Percentiles rank a stretch among this genome's conserved stretches.
These are phyloP conservation scores for Calendula officinalis DNA, from an alignment of 129 eudicot species.

Conservation along the genomic window DNA sequence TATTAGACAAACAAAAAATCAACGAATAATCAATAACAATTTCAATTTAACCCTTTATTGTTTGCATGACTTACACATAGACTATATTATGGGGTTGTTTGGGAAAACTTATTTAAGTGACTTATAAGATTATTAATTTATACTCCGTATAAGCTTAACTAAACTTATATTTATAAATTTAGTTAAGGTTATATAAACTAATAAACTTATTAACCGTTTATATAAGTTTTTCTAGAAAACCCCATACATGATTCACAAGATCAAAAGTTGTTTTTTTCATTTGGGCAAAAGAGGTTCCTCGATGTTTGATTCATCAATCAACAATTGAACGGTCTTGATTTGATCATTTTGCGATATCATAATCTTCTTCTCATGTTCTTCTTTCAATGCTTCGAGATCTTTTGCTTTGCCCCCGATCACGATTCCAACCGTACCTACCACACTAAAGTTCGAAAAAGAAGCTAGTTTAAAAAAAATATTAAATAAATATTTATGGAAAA, in stretches of 20 bases:
- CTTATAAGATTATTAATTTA: too few species aligned
- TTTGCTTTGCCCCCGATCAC: constrained; percentile 74
- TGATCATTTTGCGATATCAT: constrained; percentile 22
- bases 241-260: neutral
- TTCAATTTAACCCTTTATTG: neutral
- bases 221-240: too few species aligned
- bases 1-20: neutral
- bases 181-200: too few species aligned
- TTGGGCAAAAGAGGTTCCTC: constrained; percentile 53
- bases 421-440: constrained; percentile 58
- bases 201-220: neutral
- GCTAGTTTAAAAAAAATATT: neutral
- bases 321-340: constrained; percentile 16
- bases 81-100: neutral
- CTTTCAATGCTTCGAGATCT: constrained; percentile 35
- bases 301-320: constrained; percentile 37
- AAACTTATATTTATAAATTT: too few species aligned
- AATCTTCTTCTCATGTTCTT: constrained; percentile 16
- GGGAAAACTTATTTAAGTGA: too few species aligned
- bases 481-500: neutral
- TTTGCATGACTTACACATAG: constrained; percentile 2
- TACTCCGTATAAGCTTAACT: too few species aligned
- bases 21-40: neutral
- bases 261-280: constrained; percentile 7
- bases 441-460: constrained; percentile 26